Conservation (phyloP, 768 basidiomycete species). For the Galerina marginata region DNA sequence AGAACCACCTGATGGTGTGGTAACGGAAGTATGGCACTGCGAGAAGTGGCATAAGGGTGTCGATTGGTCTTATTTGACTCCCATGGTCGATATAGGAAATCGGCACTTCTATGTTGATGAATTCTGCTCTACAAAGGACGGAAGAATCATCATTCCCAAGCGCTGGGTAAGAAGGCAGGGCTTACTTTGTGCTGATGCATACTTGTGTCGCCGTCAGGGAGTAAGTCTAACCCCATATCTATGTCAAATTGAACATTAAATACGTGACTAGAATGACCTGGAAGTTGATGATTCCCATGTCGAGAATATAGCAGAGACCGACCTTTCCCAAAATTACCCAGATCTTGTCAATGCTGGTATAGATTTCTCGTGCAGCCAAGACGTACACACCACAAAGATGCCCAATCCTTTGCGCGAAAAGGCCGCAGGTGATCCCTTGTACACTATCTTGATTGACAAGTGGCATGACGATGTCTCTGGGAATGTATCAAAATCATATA, state of each 20-base stretch:
- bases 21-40: conserved; percentile 38
- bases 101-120: conserved; percentile 22
- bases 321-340: no score
- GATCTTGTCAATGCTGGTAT: no score
- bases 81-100: conserved; percentile 27
- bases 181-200: conserved; percentile 23
- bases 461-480: conserved; percentile 50
- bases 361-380: no score
- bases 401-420: conserved; percentile 36
- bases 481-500: conserved; percentile 48
- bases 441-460: conserved; percentile 34
- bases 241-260: no score
- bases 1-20: conserved; percentile 23
- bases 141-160: conserved; percentile 23
- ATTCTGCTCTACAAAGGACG: conserved; percentile 14
- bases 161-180: conserved; percentile 23
- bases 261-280: no score
- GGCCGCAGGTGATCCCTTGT: conserved; percentile 35
- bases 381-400: conserved; percentile 22
- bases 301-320: no score
- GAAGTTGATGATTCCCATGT: no score
- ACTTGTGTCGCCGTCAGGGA: background rate
- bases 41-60: conserved; percentile 29
- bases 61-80: conserved; percentile 28
- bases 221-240: no score